Conservation (phyloP, 83 land plant species). For the Isoetes engelmannii region DNA sequence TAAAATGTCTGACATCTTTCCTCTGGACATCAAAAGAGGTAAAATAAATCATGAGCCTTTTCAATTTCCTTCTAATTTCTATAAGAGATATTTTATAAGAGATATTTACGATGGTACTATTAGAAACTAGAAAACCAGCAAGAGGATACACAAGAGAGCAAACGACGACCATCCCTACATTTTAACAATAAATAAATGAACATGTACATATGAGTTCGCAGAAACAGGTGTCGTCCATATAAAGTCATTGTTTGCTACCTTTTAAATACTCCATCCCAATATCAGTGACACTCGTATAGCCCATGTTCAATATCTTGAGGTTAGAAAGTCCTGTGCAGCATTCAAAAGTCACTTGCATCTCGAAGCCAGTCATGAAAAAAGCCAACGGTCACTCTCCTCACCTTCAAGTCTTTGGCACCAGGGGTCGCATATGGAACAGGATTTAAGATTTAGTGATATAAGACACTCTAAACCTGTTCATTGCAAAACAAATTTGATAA, state of each 20-base stretch:
- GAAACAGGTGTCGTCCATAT: neutral
- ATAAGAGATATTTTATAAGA: too few relatives aligned
- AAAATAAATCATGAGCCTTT: too few relatives aligned
- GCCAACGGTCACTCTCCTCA: conserved; percentile 20
- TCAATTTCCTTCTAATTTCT: too few relatives aligned
- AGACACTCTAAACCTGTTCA: conserved; percentile 55
- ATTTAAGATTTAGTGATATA: conserved; percentile 53
- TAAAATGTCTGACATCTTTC: too few relatives aligned
- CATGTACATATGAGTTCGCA: neutral
- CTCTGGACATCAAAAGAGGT: too few relatives aligned
- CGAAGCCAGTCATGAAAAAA: neutral
- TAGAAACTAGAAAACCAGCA: too few relatives aligned
- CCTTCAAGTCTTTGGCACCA: conserved; percentile 71
- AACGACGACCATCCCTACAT: too few relatives aligned
- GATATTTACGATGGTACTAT: too few relatives aligned
- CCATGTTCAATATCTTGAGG: conserved; percentile 63
- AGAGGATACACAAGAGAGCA: too few relatives aligned
- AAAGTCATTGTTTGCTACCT: conserved; percentile 30
- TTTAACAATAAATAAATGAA: neutral
- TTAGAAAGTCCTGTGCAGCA: conserved; percentile 43
- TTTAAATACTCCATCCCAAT: conserved; percentile 65
- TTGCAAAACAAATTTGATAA: neutral
- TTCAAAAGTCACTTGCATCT: neutral
- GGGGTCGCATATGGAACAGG: conserved; percentile 60
- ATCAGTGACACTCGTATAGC: conserved; percentile 73